Evolutionary conservation across 805 yeast species (phyloP).

Genomic region (Kuraishia borneana): DNA sequence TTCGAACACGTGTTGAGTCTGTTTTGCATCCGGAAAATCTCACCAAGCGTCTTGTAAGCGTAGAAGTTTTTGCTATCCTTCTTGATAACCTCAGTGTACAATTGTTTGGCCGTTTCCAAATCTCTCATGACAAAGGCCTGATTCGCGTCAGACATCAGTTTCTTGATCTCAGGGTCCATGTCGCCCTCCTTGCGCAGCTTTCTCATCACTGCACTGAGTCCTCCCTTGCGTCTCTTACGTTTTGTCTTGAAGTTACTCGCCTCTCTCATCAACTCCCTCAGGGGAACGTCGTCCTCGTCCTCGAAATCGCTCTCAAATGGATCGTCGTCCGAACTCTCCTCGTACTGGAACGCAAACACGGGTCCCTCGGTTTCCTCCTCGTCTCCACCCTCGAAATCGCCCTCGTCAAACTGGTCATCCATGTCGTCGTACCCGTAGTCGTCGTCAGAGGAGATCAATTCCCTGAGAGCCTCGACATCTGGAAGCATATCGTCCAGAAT

Average conservation of each 20-base stretch:
- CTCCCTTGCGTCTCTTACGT: conserved; percentile 24
- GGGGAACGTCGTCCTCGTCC: conserved; percentile 32
- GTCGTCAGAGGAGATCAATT: conserved; percentile 7
- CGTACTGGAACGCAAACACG: conserved; percentile 4
- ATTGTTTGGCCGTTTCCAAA: conserved; percentile 43
- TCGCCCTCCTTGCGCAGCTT: conserved; percentile 30
- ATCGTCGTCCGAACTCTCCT: conserved; percentile 10
- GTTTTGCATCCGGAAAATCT: conserved; percentile 62
- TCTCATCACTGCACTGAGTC: conserved; percentile 23
- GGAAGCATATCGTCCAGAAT: background rate
- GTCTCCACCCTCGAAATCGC: conserved; percentile 11
- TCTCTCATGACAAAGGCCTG: conserved; percentile 66
- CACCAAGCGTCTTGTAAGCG: conserved; percentile 85
- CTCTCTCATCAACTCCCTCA: conserved; percentile 54
- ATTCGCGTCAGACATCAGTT: conserved; percentile 60
- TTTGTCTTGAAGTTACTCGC: conserved; percentile 53
- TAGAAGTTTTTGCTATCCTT: conserved; percentile 68
- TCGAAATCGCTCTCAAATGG: conserved; percentile 4
- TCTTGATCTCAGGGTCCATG: conserved; percentile 63
- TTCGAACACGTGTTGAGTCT: conserved; percentile 62
- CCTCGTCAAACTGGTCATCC: conserved; percentile 10
- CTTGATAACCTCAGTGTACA: conserved; percentile 61
- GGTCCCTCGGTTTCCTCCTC: conserved; percentile 4
- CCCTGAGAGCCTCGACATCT: conserved; percentile 10
- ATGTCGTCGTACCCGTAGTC: conserved; percentile 11